phyloP scores from a whole-genome alignment of 352 stramenopile species.

The Pythium pyrilobum region DNA sequence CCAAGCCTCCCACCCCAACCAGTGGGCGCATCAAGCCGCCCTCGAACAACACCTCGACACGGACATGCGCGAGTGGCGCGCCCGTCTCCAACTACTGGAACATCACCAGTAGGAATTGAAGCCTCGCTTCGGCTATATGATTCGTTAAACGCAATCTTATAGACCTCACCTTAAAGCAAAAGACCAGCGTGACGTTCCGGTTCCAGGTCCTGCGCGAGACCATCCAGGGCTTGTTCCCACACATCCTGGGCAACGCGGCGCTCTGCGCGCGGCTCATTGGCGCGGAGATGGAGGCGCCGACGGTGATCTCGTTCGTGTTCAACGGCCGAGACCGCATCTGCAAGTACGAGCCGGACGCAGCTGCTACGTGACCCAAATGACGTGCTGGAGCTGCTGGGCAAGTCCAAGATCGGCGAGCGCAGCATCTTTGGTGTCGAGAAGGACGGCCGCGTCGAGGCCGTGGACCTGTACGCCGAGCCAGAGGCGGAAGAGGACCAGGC shows the following conservation, averaged over 20 bases:
- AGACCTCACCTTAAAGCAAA: too few relatives aligned
- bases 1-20: not conserved
- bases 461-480: not conserved
- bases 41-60: too few relatives aligned
- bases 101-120: too few relatives aligned
- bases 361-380: conserved; percentile 29
- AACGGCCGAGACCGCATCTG: conserved; percentile 22
- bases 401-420: conserved; percentile 31
- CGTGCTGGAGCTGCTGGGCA: conserved; percentile 27
- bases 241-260: conserved; percentile 32
- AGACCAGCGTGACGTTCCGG: too few relatives aligned
- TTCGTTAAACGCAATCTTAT: too few relatives aligned
- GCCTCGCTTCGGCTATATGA: too few relatives aligned
- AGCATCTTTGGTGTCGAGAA: conserved; percentile 21
- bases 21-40: too few relatives aligned
- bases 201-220: conserved; percentile 46
- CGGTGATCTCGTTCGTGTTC: conserved; percentile 33
- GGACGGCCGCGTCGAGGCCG: conserved; percentile 6
- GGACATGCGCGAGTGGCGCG: too few relatives aligned
- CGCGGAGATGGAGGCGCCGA: conserved; percentile 23
- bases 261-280: conserved; percentile 36
- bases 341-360: conserved; percentile 23
- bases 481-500: too few relatives aligned
- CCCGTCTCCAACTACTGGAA: too few relatives aligned
- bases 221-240: conserved; percentile 39